These are phyloP conservation scores for Ascochyta koolunga DNA, from an alignment of 2,329 filamentous ascomycete genomes.

Conservation along the genomic window DNA sequence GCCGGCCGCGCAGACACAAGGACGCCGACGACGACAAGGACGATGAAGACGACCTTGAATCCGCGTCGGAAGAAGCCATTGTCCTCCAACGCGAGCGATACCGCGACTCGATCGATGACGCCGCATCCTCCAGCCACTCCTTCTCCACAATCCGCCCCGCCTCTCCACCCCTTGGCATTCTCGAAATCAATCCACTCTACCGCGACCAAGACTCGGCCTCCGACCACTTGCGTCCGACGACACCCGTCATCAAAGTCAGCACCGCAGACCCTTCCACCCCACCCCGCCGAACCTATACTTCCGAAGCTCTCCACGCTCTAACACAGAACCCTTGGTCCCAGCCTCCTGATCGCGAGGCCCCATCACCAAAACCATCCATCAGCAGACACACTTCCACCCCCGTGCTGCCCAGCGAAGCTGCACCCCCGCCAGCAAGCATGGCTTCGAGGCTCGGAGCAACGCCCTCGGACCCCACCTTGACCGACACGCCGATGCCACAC, in stretches of 20 bases:
- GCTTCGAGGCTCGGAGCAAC: constrained; percentile 26
- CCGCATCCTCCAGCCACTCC: constrained; percentile 12
- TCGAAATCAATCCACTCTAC: constrained; percentile 22
- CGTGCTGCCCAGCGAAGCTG: constrained; percentile 37
- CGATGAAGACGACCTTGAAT: constrained; percentile 58
- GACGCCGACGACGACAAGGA: constrained; percentile 56
- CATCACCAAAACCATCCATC: constrained; percentile 19
- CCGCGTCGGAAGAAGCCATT: constrained; percentile 52
- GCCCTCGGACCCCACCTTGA: constrained; percentile 8
- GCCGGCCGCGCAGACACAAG: constrained; percentile 55
- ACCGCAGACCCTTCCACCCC: constrained; percentile 22
- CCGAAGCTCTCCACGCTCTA: constrained; percentile 26
- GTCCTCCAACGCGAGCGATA: constrained; percentile 50
- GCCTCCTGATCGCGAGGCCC: constrained; percentile 4
- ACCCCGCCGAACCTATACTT: constrained; percentile 16
- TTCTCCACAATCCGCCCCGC: constrained; percentile 31
- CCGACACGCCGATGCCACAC: constrained; percentile 11
- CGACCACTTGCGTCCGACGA: constrained; percentile 26
- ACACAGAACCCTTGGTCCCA: constrained; percentile 40
- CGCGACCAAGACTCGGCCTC: constrained; percentile 4
- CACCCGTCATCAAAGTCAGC: constrained; percentile 30
- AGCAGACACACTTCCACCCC: constrained; percentile 37
- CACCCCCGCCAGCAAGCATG: constrained; percentile 17
- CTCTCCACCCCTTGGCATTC: constrained; percentile 27
- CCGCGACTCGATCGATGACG: constrained; percentile 35